Evolutionary conservation across 768 basidiomycete genomes (phyloP).

Genomic region (Floccularia luteovirens): DNA sequence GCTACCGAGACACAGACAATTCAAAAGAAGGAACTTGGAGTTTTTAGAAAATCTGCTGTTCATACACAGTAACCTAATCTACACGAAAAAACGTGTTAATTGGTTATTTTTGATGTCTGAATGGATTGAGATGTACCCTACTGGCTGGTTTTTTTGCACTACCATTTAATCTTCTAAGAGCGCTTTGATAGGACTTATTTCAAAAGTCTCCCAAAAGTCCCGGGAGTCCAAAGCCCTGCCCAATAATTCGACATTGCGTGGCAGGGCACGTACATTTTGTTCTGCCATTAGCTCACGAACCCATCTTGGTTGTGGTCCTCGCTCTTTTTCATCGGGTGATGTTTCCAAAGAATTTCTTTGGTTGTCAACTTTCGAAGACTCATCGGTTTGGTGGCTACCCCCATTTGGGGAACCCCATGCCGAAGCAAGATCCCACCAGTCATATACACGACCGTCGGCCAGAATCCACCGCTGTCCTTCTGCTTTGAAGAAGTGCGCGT

Average conservation of each 20-base stretch:
- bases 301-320: slow-evolving; percentile 40
- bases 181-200: slow-evolving; percentile 32
- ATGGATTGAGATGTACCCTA: too few species aligned
- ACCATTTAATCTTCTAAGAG: slow-evolving; percentile 24
- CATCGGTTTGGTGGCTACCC: too few species aligned
- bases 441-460: slow-evolving; percentile 49
- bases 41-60: too few species aligned
- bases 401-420: slow-evolving; percentile 45
- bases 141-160: too few species aligned
- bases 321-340: too few species aligned
- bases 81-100: too few species aligned
- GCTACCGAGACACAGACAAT: too few species aligned
- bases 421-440: slow-evolving; percentile 62
- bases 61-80: too few species aligned
- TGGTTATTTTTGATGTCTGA: too few species aligned
- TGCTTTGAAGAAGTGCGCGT: slow-evolving; percentile 31
- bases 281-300: slow-evolving; percentile 54
- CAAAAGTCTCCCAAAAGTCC: slow-evolving; percentile 52
- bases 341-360: too few species aligned
- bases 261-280: slow-evolving; percentile 37
- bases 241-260: slow-evolving; percentile 38
- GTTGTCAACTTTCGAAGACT: too few species aligned
- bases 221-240: slow-evolving; percentile 51
- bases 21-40: too few species aligned
- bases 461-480: slow-evolving; percentile 48